phyloP scores from a whole-genome alignment of 2,329 filamentous ascomycete genomes.

The Acrodontium crateriforme region DNA sequence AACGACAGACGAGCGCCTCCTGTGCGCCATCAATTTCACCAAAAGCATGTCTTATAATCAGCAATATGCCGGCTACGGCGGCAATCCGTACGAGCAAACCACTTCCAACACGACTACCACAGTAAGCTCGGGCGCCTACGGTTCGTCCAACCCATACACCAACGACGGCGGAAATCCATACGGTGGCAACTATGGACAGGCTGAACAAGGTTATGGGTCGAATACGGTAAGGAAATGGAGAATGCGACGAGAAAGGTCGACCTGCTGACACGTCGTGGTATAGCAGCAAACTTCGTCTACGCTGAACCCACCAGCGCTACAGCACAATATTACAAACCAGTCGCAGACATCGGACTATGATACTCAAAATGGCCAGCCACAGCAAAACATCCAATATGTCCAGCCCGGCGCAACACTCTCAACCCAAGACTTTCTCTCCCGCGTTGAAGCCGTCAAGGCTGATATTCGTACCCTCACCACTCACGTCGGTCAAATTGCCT shows the following conservation, averaged over 20 bases:
- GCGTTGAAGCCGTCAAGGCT: slow-evolving; percentile 51
- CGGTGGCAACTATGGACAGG: slow-evolving; percentile 18
- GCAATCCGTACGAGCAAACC: slow-evolving; percentile 45
- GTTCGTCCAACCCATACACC: slow-evolving; percentile 21
- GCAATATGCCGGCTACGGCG: slow-evolving; percentile 43
- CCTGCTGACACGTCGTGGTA: no score
- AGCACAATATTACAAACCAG: slow-evolving; percentile 15
- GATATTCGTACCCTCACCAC: slow-evolving; percentile 54
- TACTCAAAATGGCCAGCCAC: slow-evolving; percentile 12
- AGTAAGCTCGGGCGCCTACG: slow-evolving; percentile 27
- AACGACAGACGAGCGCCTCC: no score
- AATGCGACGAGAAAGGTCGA: no score
- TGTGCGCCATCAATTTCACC: no score
- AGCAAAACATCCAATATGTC: slow-evolving; percentile 29
- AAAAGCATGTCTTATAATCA: slow-evolving; percentile 45
- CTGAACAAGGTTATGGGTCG: slow-evolving; percentile 2
- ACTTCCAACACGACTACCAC: slow-evolving; percentile 19
- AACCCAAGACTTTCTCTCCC: slow-evolving; percentile 54
- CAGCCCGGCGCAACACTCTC: slow-evolving; percentile 33
- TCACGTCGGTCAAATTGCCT: slow-evolving; percentile 53
- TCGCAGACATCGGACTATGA: slow-evolving; percentile 3
- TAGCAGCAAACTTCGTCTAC: no score
- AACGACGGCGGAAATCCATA: slow-evolving; percentile 25
- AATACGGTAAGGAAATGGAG: background rate
- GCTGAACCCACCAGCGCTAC: slow-evolving; percentile 17